Evolutionary conservation across 495 filamentous ascomycete species (phyloP).

Genomic region (Penicillium paradoxum): DNA sequence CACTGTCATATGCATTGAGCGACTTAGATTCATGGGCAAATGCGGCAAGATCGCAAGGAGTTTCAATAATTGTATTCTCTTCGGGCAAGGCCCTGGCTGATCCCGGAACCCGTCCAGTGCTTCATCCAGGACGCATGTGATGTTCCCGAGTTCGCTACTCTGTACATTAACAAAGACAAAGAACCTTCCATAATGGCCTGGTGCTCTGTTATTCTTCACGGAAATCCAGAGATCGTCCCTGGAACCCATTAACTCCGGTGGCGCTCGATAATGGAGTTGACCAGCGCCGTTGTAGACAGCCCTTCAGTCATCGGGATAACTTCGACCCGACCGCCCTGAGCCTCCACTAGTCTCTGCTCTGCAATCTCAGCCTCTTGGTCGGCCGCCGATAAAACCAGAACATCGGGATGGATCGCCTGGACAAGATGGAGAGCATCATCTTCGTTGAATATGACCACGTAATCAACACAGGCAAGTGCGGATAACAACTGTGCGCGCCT

Average conservation of each 20-base stretch:
- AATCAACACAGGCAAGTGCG: not conserved
- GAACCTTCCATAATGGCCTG: too few relatives aligned
- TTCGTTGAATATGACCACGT: not conserved
- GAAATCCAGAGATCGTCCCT: too few relatives aligned
- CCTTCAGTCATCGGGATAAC: not conserved
- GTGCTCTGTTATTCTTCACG: too few relatives aligned
- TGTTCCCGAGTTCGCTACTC: too few relatives aligned
- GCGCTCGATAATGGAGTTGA: not conserved
- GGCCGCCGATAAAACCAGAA: not conserved
- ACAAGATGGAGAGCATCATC: not conserved
- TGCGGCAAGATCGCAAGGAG: slow-evolving; percentile 1
- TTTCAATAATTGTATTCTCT: not conserved
- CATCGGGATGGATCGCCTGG: not conserved
- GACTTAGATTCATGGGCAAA: not conserved
- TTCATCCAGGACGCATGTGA: too few relatives aligned
- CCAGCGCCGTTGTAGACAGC: not conserved
- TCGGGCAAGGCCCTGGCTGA: not conserved
- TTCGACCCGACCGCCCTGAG: not conserved
- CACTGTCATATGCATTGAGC: not conserved
- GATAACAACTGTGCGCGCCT: not conserved
- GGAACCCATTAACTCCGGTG: too few relatives aligned
- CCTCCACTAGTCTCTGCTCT: not conserved
- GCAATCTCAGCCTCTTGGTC: not conserved
- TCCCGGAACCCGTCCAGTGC: not conserved
- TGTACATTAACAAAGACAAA: too few relatives aligned